Conservation (phyloP, 2,329 filamentous ascomycete species). For the Xylariaceae sp. region DNA sequence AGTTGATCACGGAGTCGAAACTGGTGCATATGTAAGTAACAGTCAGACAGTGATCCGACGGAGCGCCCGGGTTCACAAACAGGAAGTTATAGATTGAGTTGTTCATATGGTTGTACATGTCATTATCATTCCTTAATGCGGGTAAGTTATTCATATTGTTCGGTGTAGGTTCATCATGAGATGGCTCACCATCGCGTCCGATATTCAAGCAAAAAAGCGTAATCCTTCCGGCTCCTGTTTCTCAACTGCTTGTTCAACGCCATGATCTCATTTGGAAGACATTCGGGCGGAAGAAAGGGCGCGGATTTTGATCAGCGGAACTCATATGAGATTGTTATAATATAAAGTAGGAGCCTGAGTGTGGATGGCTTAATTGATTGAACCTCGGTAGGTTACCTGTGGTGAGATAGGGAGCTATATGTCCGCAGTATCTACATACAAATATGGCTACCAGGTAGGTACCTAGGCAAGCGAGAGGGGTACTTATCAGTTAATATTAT, state of each 20-base stretch:
- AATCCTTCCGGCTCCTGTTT: conserved; percentile 69
- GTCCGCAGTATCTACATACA: too few species aligned
- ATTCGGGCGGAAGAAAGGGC: too few species aligned
- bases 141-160: conserved; percentile 23
- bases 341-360: background rate
- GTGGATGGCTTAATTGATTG: too few species aligned
- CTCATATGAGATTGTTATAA: background rate
- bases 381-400: too few species aligned
- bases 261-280: conserved; percentile 34
- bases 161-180: conserved; percentile 4
- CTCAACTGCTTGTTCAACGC: conserved; percentile 51
- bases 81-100: conserved; percentile 85
- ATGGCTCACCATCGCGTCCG: conserved; percentile 75
- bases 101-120: conserved; percentile 95
- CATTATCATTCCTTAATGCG: conserved; percentile 76
- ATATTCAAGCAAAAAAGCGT: conserved; percentile 78
- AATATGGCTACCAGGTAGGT: too few species aligned
- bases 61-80: conserved; percentile 42
- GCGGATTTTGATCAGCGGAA: too few species aligned
- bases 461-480: too few species aligned
- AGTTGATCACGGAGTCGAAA: conserved; percentile 89
- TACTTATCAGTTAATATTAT: too few species aligned
- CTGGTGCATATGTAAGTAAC: conserved; percentile 39
- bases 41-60: conserved; percentile 2
- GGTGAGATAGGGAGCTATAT: too few species aligned